phyloP scores from a whole-genome alignment of 495 filamentous ascomycete species.

The Cudoniella acicularis region DNA sequence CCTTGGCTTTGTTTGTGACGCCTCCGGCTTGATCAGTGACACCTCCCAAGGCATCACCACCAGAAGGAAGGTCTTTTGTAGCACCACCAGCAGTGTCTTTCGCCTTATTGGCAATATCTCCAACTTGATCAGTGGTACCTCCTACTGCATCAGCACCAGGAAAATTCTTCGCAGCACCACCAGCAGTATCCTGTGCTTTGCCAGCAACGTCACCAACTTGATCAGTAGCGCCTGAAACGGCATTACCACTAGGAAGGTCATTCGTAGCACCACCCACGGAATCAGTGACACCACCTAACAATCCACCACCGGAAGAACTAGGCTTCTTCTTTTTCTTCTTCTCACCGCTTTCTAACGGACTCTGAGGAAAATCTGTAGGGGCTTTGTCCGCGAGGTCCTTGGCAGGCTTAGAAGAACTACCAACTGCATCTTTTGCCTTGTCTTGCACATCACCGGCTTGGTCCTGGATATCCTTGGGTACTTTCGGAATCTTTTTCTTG shows the following conservation, averaged over 20 bases:
- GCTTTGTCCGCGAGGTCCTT: background rate
- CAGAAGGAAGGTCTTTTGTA: no score
- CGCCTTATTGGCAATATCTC: background rate
- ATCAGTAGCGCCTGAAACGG: background rate
- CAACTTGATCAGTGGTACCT: background rate
- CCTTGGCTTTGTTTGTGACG: no score
- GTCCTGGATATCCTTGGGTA: background rate
- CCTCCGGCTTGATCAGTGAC: no score
- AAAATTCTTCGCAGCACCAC: background rate
- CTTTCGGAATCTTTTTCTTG: background rate
- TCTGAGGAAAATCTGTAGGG: background rate
- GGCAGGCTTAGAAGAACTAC: background rate
- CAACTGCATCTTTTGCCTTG: conserved; percentile 1
- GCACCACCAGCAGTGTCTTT: conserved; percentile 4
- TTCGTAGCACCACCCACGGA: background rate
- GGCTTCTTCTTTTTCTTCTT: background rate
- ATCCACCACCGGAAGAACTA: background rate
- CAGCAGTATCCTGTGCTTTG: background rate
- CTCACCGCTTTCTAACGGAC: no score
- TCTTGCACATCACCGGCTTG: background rate
- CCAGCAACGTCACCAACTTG: background rate
- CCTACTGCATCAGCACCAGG: background rate
- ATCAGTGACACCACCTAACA: conserved; percentile 1
- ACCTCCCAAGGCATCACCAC: background rate
- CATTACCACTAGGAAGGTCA: background rate